phyloP scores from a whole-genome alignment of 164 flowering plant species.

The Magnolia kwangsiensis region DNA sequence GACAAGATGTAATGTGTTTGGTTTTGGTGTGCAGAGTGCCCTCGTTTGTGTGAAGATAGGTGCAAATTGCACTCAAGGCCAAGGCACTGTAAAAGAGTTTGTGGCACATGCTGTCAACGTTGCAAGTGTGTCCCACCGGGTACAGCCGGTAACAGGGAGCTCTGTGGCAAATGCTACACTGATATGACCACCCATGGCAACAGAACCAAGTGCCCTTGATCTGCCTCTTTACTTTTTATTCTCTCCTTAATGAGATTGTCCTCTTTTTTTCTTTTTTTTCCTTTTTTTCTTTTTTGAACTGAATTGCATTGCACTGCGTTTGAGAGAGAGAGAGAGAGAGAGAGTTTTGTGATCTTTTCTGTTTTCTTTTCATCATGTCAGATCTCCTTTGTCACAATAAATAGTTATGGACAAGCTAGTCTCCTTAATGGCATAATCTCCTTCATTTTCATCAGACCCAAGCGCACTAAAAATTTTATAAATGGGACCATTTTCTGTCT shows the following conservation, averaged over 20 bases:
- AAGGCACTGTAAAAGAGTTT: constrained; percentile 22
- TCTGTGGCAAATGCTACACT: constrained; percentile 26
- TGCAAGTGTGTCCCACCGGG: constrained; percentile 35
- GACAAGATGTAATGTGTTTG: no score
- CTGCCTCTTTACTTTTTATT: not conserved
- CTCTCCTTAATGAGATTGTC: not conserved
- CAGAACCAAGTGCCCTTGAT: constrained; percentile 27
- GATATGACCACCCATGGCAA: constrained; percentile 28
- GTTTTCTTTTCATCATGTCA: no score
- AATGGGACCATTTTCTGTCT: no score
- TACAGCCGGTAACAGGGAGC: constrained; percentile 22
- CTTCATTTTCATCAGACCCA: no score
- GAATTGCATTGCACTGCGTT: no score
- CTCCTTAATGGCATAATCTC: no score
- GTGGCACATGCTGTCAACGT: constrained; percentile 25
- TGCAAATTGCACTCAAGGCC: constrained; percentile 29
- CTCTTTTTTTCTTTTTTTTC: not conserved
- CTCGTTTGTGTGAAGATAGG: constrained; percentile 16
- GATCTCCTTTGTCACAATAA: no score
- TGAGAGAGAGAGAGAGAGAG: no score
- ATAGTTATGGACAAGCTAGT: no score
- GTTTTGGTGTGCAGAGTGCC: constrained; percentile 17
- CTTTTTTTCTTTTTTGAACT: no score
- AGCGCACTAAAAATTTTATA: no score
- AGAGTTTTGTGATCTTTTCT: not conserved